Evolutionary conservation across 805 yeast genomes (phyloP).

Genomic region (Lachancea sp.): DNA sequence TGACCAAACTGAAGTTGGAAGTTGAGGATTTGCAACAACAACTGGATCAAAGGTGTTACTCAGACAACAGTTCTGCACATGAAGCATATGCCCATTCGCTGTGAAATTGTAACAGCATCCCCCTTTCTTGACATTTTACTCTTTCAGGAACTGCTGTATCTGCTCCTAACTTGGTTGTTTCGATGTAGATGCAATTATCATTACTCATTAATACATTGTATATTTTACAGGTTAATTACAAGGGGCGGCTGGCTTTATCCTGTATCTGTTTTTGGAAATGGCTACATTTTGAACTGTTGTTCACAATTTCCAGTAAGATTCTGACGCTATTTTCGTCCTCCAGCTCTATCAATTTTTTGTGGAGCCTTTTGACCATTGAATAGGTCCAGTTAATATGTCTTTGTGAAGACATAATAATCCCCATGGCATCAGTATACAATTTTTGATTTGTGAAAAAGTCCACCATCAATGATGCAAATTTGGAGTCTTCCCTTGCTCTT

Average conservation of each 20-base stretch:
- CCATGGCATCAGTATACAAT: conserved; percentile 60
- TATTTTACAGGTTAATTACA: background rate
- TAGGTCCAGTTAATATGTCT: conserved; percentile 65
- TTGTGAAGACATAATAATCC: conserved; percentile 59
- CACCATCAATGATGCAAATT: conserved; percentile 69
- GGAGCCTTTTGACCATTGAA: conserved; percentile 39
- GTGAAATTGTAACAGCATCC: background rate
- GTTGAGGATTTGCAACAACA: conserved; percentile 54
- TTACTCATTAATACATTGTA: conserved; percentile 5
- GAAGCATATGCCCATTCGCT: background rate
- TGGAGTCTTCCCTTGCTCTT: conserved; percentile 20
- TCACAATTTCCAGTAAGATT: conserved; percentile 31
- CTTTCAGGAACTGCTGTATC: background rate
- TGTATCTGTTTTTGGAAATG: background rate
- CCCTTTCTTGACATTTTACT: background rate
- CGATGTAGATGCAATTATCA: conserved; percentile 3
- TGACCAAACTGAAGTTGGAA: conserved; percentile 61
- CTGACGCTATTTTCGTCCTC: conserved; percentile 39
- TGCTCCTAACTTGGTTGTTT: too few relatives aligned
- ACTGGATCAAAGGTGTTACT: conserved; percentile 7
- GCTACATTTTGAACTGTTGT: conserved; percentile 19
- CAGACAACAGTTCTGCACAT: background rate
- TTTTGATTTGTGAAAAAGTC: conserved; percentile 49
- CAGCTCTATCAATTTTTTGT: conserved; percentile 35
- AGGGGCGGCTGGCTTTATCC: background rate